Conservation (phyloP, 208 protist species). For the Wallacemonas collosoma region DNA sequence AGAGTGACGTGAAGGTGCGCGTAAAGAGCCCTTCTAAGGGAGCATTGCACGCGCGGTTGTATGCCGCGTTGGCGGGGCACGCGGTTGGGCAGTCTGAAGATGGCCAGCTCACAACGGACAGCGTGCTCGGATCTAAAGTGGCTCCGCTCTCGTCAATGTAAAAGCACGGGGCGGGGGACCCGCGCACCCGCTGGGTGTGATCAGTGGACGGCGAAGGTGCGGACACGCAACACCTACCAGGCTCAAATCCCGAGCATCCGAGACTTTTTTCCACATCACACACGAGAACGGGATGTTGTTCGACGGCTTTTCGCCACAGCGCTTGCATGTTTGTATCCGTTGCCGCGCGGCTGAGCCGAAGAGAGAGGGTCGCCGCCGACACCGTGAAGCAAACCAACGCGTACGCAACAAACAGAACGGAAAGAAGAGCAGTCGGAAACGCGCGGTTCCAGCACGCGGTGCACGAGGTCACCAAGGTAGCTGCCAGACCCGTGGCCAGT, state of each 20-base stretch:
- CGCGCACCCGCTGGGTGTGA: not conserved
- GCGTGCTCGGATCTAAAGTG: conserved; percentile 38
- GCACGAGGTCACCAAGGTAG: conserved; percentile 8
- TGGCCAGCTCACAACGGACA: conserved; percentile 35
- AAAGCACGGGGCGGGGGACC: conserved; percentile 32
- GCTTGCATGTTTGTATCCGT: conserved; percentile 11
- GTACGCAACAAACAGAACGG: conserved; percentile 19
- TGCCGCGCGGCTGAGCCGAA: conserved; percentile 3
- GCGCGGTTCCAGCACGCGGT: conserved; percentile 5
- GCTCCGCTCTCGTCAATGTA: conserved; percentile 31
- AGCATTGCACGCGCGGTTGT: conserved; percentile 17
- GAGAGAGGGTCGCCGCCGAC: not conserved
- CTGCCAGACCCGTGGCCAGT: conserved; percentile 16
- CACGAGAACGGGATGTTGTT: conserved; percentile 17
- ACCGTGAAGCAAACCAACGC: conserved; percentile 25
- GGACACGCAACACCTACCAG: conserved; percentile 41
- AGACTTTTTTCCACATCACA: conserved; percentile 41
- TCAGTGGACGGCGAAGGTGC: conserved; percentile 10
- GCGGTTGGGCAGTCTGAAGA: conserved; percentile 22
- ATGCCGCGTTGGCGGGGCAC: conserved; percentile 23
- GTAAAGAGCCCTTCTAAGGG: conserved; percentile 9
- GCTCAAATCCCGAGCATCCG: conserved; percentile 50
- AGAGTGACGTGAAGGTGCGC: conserved; percentile 6
- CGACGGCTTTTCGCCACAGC: conserved; percentile 33
- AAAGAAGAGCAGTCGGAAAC: not conserved